phyloP scores from a whole-genome alignment of 2,329 filamentous ascomycete species.

The Metarhizium humberi region DNA sequence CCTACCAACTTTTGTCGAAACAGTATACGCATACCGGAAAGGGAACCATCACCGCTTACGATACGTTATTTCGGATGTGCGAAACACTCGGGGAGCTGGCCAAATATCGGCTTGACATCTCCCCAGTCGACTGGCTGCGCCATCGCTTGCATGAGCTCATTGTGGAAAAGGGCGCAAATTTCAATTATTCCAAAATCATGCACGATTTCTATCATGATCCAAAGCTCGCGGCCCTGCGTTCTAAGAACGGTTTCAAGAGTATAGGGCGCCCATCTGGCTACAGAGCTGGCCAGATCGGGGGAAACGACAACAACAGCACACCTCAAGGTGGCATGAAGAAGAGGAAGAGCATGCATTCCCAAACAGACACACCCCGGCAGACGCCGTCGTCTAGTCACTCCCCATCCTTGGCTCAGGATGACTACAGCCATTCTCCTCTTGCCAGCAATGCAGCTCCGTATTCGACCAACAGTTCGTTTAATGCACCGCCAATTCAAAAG shows the following conservation, averaged over 20 bases:
- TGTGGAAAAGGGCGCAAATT: constrained; percentile 31
- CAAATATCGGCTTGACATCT: constrained; percentile 43
- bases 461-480: not conserved
- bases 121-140: constrained; percentile 46
- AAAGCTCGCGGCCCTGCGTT: constrained; percentile 38
- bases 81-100: constrained; percentile 44
- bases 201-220: constrained; percentile 48
- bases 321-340: constrained; percentile 19
- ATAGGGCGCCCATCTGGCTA: constrained; percentile 46
- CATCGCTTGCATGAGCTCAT: constrained; percentile 45
- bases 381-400: constrained; percentile 18
- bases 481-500: constrained; percentile 15
- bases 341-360: constrained; percentile 23
- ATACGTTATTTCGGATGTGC: constrained; percentile 46
- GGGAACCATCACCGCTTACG: constrained; percentile 38
- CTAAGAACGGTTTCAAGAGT: constrained; percentile 45
- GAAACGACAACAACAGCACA: constrained; percentile 7
- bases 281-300: constrained; percentile 19
- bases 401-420: constrained; percentile 13
- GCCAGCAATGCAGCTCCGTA: not conserved
- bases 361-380: constrained; percentile 17
- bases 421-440: constrained; percentile 3
- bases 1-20: constrained; percentile 47
- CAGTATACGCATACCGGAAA: constrained; percentile 33
- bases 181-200: constrained; percentile 41